These are phyloP conservation scores for Emergomyces pasteurianus DNA, from an alignment of 2,329 filamentous ascomycete species.

Conservation along the genomic window DNA sequence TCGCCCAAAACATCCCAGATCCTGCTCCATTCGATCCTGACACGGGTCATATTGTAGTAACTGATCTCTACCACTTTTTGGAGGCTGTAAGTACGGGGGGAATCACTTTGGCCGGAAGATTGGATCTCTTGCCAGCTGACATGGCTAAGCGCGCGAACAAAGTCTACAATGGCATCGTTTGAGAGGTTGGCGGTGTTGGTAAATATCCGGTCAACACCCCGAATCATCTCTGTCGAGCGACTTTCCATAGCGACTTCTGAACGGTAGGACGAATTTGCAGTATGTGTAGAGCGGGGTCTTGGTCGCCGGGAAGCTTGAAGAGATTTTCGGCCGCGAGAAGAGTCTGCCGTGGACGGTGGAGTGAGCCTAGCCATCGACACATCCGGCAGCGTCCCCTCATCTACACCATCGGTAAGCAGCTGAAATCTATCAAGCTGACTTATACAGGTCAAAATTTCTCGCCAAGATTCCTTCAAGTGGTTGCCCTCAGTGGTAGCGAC, in stretches of 20 bases:
- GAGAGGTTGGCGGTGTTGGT: constrained; percentile 89
- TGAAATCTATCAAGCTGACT: constrained; percentile 93
- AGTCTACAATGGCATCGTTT: constrained; percentile 89
- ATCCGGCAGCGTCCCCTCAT: constrained; percentile 84
- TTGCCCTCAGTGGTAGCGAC: constrained; percentile 90
- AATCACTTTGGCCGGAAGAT: constrained; percentile 90
- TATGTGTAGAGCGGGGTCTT: constrained; percentile 33
- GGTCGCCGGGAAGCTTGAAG: constrained; percentile 44
- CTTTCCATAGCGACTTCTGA: constrained; percentile 83
- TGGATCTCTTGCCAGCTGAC: constrained; percentile 99
- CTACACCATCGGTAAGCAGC: constrained; percentile 85
- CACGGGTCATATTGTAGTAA: constrained; percentile 99
- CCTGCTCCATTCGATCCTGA: constrained; percentile 94
- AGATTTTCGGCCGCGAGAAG: constrained; percentile 52
- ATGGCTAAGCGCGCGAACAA: constrained; percentile 81
- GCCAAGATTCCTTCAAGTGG: constrained; percentile 78
- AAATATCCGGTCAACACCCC: constrained; percentile 89
- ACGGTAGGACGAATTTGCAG: constrained; percentile 47
- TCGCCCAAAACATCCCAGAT: constrained; percentile 97
- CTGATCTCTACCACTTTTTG: constrained; percentile 98
- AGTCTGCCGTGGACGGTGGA: constrained; percentile 41
- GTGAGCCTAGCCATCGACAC: constrained; percentile 66
- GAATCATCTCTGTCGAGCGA: constrained; percentile 83
- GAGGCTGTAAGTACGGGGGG: constrained; percentile 88
- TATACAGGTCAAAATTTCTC: constrained; percentile 87